Evolutionary conservation across 2,329 filamentous ascomycete genomes (phyloP).

Genomic region (Calonectria hongkongensis): DNA sequence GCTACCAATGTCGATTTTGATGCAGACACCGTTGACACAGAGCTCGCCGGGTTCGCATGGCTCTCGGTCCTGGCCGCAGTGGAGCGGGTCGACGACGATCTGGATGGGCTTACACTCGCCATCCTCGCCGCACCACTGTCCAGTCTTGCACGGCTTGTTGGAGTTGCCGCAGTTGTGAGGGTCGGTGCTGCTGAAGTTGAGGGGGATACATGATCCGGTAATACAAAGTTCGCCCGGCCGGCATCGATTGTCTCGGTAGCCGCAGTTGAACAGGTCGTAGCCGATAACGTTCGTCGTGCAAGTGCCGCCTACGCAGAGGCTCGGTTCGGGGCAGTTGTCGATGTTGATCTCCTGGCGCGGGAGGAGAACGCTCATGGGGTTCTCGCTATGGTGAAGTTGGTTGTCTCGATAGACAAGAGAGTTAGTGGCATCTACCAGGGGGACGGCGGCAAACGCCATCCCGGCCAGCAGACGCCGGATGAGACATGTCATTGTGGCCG

Average conservation of each 20-base stretch:
- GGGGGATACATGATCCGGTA: conserved; percentile 37
- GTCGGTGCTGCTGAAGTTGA: conserved; percentile 41
- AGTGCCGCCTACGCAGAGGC: conserved; percentile 39
- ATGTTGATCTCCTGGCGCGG: conserved; percentile 36
- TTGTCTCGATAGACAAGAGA: conserved; percentile 36
- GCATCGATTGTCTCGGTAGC: conserved; percentile 31
- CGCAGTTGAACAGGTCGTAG: conserved; percentile 40
- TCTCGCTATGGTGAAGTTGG: conserved; percentile 29
- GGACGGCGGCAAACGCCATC: conserved; percentile 26
- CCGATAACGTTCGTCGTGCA: conserved; percentile 40
- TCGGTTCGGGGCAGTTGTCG: conserved; percentile 38
- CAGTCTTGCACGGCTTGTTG: conserved; percentile 35
- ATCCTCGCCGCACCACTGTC: conserved; percentile 40
- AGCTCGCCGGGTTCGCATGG: conserved; percentile 37
- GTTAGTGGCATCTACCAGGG: conserved; percentile 35
- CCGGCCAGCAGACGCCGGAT: conserved; percentile 40
- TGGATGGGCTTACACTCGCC: conserved; percentile 42
- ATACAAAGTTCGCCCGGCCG: conserved; percentile 35
- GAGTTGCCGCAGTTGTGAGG: conserved; percentile 31
- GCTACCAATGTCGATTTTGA: conserved; percentile 41
- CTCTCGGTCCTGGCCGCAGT: conserved; percentile 31
- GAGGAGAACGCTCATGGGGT: conserved; percentile 38
- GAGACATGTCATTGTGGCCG: conserved; percentile 39
- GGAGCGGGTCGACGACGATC: conserved; percentile 37
- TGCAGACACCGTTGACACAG: conserved; percentile 40